These are phyloP conservation scores for Nasturtium officinale DNA, from an alignment of 345 rosid genomes.

Conservation along the genomic window DNA sequence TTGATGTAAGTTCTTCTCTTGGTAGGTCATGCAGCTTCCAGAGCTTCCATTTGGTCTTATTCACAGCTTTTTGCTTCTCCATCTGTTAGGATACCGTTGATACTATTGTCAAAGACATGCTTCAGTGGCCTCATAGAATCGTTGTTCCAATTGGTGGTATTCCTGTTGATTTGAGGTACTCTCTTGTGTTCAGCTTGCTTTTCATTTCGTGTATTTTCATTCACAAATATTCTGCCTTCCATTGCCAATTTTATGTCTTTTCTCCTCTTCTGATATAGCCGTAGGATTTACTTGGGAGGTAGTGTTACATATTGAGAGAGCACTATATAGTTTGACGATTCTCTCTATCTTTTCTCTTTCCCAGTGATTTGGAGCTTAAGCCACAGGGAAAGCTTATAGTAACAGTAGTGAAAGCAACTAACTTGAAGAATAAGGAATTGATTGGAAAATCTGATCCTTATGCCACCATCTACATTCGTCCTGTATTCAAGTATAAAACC, in stretches of 20 bases:
- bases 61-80: conserved; percentile 23
- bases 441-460: conserved; percentile 99
- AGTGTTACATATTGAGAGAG: background rate
- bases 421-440: conserved; percentile 96
- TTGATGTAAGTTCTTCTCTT: conserved; percentile 69
- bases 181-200: conserved; percentile 7
- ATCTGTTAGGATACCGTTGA: conserved; percentile 79
- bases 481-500: conserved; percentile 86
- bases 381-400: conserved; percentile 86
- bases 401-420: conserved; percentile 74
- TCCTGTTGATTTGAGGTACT: conserved; percentile 81
- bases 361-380: conserved; percentile 95
- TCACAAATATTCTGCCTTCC: background rate
- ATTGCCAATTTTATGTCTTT: conserved; percentile 13
- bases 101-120: conserved; percentile 85
- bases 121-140: conserved; percentile 99
- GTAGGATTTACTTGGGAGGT: conserved; percentile 1
- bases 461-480: conserved; percentile 69
- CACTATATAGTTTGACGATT: conserved; percentile 5
- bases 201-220: conserved; percentile 7
- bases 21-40: conserved; percentile 3
- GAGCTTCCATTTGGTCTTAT: conserved; percentile 1
- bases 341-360: conserved; percentile 24
- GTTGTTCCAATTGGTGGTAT: conserved; percentile 97
- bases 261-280: conserved; percentile 22